Evolutionary conservation across 2,329 filamentous ascomycete species (phyloP).

Genomic region (Venturia pyrina): DNA sequence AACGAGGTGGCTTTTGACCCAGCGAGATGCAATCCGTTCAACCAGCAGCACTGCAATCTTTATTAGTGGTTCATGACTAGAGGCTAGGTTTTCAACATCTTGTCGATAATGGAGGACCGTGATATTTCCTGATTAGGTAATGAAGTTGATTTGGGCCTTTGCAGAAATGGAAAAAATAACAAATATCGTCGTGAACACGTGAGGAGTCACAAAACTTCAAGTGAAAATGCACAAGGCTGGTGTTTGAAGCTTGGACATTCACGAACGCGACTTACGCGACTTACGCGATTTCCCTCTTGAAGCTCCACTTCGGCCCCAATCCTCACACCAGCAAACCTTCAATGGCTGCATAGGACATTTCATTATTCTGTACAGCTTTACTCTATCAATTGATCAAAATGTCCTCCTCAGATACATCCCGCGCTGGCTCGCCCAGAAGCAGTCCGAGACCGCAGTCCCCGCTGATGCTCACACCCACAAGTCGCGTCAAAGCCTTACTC

Average conservation of each 20-base stretch:
- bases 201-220: no score
- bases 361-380: not conserved
- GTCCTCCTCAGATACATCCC: not conserved
- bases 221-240: not conserved
- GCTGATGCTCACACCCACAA: slow-evolving; percentile 29
- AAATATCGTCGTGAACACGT: not conserved
- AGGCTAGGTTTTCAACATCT: no score
- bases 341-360: not conserved
- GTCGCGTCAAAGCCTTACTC: slow-evolving; percentile 40
- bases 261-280: not conserved
- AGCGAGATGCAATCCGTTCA: not conserved
- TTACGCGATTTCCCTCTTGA: not conserved
- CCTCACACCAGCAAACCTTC: not conserved
- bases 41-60: not conserved
- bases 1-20: not conserved
- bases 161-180: not conserved
- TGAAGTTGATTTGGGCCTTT: not conserved
- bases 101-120: not conserved
- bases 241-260: not conserved
- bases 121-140: not conserved
- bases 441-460: slow-evolving; percentile 10
- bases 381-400: not conserved
- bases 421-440: not conserved
- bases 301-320: not conserved
- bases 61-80: not conserved